Conservation (phyloP, 305 asterid genomes). For the Andrographis paniculata region DNA sequence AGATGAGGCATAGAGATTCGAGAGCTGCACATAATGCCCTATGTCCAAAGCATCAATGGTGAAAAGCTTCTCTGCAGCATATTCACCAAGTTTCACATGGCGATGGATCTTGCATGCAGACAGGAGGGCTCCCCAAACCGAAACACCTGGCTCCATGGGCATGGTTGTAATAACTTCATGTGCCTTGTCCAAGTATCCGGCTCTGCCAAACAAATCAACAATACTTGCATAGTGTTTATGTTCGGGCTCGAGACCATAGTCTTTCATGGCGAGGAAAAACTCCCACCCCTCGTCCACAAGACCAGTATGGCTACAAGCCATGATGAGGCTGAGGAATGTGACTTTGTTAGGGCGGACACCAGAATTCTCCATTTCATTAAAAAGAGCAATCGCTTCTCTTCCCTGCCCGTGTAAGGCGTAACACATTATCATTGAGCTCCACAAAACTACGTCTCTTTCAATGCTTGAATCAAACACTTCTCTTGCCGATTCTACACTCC, state of each 20-base stretch:
- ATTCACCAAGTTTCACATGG: constrained; percentile 25
- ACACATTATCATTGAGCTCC: constrained; percentile 52
- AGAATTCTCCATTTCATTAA: constrained; percentile 27
- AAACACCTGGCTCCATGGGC: constrained; percentile 31
- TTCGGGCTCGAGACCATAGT: constrained; percentile 26
- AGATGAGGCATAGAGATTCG: constrained; percentile 42
- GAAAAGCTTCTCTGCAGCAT: constrained; percentile 35
- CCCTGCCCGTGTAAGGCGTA: constrained; percentile 38
- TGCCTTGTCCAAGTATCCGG: constrained; percentile 32
- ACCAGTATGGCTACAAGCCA: constrained; percentile 44
- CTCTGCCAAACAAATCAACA: constrained; percentile 43
- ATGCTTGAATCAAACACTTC: constrained; percentile 26
- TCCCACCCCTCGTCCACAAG: constrained; percentile 43
- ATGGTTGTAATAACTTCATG: constrained; percentile 25
- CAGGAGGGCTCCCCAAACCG: constrained; percentile 53
- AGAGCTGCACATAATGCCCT: constrained; percentile 42
- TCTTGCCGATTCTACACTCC: constrained; percentile 36
- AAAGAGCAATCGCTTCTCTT: constrained; percentile 34
- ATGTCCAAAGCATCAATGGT: constrained; percentile 22
- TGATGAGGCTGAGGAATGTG: constrained; percentile 41
- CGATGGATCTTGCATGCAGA: constrained; percentile 38
- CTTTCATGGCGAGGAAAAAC: constrained; percentile 35
- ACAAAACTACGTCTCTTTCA: constrained; percentile 32
- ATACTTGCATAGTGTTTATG: constrained; percentile 34
- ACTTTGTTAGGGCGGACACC: constrained; percentile 32